phyloP scores from a whole-genome alignment of 345 rosid genomes.

The Linum tenue region DNA sequence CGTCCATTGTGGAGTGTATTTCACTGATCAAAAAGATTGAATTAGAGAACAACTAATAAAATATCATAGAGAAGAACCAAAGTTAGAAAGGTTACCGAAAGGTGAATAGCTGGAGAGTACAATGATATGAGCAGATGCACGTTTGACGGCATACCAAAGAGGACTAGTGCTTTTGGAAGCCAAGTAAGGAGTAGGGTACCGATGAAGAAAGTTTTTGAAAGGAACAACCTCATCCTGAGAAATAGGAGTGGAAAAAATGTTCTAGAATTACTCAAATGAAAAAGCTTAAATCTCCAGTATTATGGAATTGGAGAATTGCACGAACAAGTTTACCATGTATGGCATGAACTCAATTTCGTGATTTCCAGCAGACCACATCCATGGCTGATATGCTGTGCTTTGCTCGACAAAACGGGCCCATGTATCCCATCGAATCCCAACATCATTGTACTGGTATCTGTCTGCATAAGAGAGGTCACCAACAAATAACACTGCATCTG shows the following conservation, averaged over 20 bases:
- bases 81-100: conserved; percentile 50
- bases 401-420: conserved; percentile 89
- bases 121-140: conserved; percentile 91
- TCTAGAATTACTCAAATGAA: not conserved
- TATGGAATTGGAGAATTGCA: not conserved
- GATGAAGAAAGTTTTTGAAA: conserved; percentile 71
- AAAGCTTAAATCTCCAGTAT: too few species aligned
- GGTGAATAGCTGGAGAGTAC: conserved; percentile 95
- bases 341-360: conserved; percentile 92
- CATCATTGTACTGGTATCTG: conserved; percentile 65
- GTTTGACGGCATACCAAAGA: conserved; percentile 81
- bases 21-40: conserved; percentile 40
- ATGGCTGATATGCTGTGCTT: conserved; percentile 88
- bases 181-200: conserved; percentile 73
- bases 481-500: conserved; percentile 67
- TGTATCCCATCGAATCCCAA: conserved; percentile 80
- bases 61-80: not conserved
- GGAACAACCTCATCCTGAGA: conserved; percentile 68
- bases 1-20: conserved; percentile 79
- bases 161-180: conserved; percentile 76
- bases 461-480: conserved; percentile 98
- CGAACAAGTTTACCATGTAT: conserved; percentile 51
- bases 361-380: conserved; percentile 95
- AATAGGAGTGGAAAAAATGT: not conserved
- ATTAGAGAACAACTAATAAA: not conserved